A percentile compares a stretch with the other conserved stretches of the same genome.
phyloP scores from a whole-genome alignment of 2,329 filamentous ascomycete species.

The Lachnellula willkommii region DNA sequence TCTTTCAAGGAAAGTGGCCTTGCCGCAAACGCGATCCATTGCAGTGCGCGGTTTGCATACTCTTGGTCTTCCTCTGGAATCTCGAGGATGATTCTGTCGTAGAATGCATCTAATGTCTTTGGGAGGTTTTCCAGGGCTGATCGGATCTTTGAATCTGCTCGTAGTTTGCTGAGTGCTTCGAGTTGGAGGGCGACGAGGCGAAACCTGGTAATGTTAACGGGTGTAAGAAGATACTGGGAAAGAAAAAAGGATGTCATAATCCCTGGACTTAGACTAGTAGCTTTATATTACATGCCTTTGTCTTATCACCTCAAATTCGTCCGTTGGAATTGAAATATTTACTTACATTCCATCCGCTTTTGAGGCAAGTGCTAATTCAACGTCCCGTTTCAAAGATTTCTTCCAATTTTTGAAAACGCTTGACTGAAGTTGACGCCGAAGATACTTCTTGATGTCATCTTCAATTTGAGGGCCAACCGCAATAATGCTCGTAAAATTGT shows the following conservation, averaged over 20 bases:
- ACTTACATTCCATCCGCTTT: constrained; percentile 8
- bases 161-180: constrained; percentile 1
- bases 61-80: constrained; percentile 3
- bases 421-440: neutral
- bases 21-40: constrained; percentile 20
- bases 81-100: constrained; percentile 2
- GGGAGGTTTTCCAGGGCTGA: constrained; percentile 5
- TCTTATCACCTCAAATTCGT: no score
- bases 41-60: constrained; percentile 11
- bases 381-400: neutral
- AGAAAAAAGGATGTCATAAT: no score
- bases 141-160: neutral
- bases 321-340: neutral
- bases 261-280: no score
- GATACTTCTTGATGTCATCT: constrained; percentile 5
- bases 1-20: neutral
- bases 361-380: neutral
- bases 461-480: neutral
- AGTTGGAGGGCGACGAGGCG: constrained; percentile 16
- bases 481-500: neutral
- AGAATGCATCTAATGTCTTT: constrained; percentile 10
- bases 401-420: neutral
- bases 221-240: neutral
- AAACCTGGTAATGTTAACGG: constrained; percentile 9
- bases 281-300: no score